Evolutionary conservation across 2,329 filamentous ascomycete species (phyloP).

Genomic region (Stachybotrys chartarum): DNA sequence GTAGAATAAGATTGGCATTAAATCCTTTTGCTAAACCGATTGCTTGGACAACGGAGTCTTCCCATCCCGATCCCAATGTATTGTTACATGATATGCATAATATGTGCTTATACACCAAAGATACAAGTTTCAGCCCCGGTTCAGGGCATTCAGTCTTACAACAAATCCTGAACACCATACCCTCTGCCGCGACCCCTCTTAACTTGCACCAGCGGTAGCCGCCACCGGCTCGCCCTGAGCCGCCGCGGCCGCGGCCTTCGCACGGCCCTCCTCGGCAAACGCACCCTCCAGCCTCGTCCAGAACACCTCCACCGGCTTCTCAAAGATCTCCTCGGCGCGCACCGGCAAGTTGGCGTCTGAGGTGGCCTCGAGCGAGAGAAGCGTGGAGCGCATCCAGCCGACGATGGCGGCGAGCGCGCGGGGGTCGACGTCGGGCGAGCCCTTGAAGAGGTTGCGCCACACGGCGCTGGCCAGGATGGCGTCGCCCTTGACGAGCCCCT

Average conservation of each 20-base stretch:
- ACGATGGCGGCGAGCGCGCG: conserved; percentile 46
- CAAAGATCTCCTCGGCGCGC: conserved; percentile 23
- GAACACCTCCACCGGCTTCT: conserved; percentile 33
- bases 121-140: background rate
- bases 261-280: conserved; percentile 24
- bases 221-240: conserved; percentile 7
- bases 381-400: conserved; percentile 44
- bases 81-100: background rate
- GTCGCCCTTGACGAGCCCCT: conserved; percentile 70
- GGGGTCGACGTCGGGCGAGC: conserved; percentile 43
- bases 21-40: background rate
- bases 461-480: conserved; percentile 73
- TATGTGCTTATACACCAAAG: background rate
- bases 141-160: background rate
- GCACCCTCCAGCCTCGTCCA: conserved; percentile 34
- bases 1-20: background rate
- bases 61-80: background rate
- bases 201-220: conserved; percentile 4
- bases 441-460: conserved; percentile 92
- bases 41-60: too few relatives aligned
- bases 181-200: background rate
- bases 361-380: conserved; percentile 41
- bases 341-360: conserved; percentile 34
- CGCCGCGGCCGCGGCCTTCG: conserved; percentile 2
- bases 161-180: background rate